Conservation (phyloP, 495 filamentous ascomycete species). For the Lophiostoma macrostomum region DNA sequence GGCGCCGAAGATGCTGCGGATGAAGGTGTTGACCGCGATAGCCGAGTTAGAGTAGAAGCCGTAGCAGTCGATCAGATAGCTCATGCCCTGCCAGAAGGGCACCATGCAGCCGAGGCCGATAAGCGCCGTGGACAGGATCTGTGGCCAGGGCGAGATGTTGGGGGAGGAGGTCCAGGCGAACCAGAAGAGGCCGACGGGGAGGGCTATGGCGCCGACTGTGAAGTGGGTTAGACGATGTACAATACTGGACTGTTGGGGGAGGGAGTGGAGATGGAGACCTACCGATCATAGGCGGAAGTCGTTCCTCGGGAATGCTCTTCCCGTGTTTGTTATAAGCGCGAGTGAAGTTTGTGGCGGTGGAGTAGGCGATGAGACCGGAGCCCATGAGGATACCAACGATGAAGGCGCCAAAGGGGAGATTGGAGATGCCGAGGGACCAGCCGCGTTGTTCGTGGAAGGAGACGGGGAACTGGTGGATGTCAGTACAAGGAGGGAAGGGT, state of each 20-base stretch:
- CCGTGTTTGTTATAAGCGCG: conserved; percentile 30
- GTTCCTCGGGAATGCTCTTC: conserved; percentile 29
- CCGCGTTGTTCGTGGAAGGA: conserved; percentile 38
- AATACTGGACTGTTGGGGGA: too few species aligned
- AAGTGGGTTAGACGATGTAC: too few species aligned
- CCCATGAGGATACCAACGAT: conserved; percentile 29
- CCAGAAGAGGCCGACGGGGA: conserved; percentile 41
- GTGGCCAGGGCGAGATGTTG: conserved; percentile 22
- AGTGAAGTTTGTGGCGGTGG: conserved; percentile 31
- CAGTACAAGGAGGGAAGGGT: not conserved
- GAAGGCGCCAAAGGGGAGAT: conserved; percentile 37
- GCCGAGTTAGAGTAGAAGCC: conserved; percentile 30
- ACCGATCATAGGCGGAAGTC: conserved; percentile 32
- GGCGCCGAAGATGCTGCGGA: conserved; percentile 24
- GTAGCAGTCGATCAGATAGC: conserved; percentile 33
- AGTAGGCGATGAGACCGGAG: conserved; percentile 25
- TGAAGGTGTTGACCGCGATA: conserved; percentile 30
- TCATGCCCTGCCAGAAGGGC: conserved; percentile 32
- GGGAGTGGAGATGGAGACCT: too few species aligned
- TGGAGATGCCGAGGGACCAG: conserved; percentile 36
- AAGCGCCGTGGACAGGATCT: conserved; percentile 23
- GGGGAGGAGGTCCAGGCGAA: conserved; percentile 37
- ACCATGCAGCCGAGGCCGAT: conserved; percentile 31
- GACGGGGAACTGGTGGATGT: conserved; percentile 33
- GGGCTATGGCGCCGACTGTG: conserved; percentile 26